Percentiles rank a stretch among this genome's conserved stretches.
Evolutionary conservation across 2,329 filamentous ascomycete genomes (phyloP).

Genomic region (Coniochaeta sp.): DNA sequence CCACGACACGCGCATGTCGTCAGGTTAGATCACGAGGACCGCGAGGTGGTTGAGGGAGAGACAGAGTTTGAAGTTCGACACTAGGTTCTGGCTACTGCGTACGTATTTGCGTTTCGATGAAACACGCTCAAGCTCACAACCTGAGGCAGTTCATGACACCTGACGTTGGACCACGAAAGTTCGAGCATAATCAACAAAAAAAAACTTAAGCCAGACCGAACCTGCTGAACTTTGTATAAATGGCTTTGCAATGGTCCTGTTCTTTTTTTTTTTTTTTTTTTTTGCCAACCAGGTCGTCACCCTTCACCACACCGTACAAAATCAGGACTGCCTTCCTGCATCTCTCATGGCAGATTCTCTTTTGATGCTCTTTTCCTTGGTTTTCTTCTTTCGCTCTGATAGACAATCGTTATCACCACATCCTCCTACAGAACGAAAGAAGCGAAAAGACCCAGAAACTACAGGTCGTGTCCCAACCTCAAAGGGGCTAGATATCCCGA

Average conservation of each 20-base stretch:
- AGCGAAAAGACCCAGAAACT: not conserved
- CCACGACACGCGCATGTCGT: conserved; percentile 66
- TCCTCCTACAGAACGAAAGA: not conserved
- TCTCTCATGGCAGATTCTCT: not conserved
- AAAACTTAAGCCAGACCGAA: not conserved
- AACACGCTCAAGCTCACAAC: not conserved
- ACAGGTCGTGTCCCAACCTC: not conserved
- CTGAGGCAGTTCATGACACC: not conserved
- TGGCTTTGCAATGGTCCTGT: not conserved
- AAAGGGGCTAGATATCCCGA: not conserved
- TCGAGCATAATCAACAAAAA: not conserved
- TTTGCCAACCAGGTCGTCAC: not conserved
- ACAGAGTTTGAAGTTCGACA: conserved; percentile 52
- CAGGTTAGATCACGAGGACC: conserved; percentile 62
- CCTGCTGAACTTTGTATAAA: not conserved
- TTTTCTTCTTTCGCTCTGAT: not conserved
- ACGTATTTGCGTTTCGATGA: not conserved
- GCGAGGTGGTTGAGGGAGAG: conserved; percentile 61
- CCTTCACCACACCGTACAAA: not conserved
- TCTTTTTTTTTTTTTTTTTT: too few relatives aligned
- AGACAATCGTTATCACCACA: not conserved
- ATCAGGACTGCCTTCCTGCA: not conserved
- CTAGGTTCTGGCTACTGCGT: conserved; percentile 8
- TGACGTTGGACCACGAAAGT: not conserved
- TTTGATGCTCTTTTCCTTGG: not conserved